Percentiles rank a stretch among this genome's conserved stretches.
These are phyloP conservation scores for Saccharomyces jurei DNA, from an alignment of 805 yeast genomes.

Conservation along the genomic window DNA sequence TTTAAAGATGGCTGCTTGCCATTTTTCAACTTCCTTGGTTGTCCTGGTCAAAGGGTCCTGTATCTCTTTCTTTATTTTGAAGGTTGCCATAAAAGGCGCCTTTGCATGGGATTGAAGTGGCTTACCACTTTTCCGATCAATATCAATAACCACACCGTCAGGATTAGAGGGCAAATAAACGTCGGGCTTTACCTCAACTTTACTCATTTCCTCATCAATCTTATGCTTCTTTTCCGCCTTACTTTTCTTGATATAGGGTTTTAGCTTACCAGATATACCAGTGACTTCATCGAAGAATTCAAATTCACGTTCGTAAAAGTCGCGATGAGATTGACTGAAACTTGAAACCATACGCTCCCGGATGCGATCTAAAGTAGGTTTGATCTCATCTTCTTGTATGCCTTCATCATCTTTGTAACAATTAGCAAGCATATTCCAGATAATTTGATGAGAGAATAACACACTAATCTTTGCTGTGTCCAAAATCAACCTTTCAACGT, in stretches of 20 bases:
- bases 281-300: constrained; percentile 87
- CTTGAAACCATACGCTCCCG: constrained; percentile 53
- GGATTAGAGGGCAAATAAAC: constrained; percentile 96
- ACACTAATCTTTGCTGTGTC: constrained; percentile 90
- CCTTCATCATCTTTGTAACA: constrained; percentile 86
- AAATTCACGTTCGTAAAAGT: constrained; percentile 76
- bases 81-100: constrained; percentile 97
- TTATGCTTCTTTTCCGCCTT: constrained; percentile 94
- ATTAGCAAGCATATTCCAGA: constrained; percentile 96
- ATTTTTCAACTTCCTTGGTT: constrained; percentile 46
- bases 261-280: constrained; percentile 85
- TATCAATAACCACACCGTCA: constrained; percentile 87
- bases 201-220: constrained; percentile 91
- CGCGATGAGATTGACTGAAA: constrained; percentile 53
- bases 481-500: constrained; percentile 77
- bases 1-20: constrained; percentile 96
- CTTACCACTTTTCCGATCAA: constrained; percentile 82
- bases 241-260: constrained; percentile 87
- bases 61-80: constrained; percentile 63
- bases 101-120: constrained; percentile 98
- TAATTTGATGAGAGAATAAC: constrained; percentile 92
- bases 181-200: constrained; percentile 62
- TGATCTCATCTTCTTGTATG: constrained; percentile 66
- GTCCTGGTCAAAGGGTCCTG: constrained; percentile 34
- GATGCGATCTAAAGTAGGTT: constrained; percentile 74